Evolutionary conservation across 805 yeast species (phyloP).

Genomic region (Kluyveromyces nonfermentans): DNA sequence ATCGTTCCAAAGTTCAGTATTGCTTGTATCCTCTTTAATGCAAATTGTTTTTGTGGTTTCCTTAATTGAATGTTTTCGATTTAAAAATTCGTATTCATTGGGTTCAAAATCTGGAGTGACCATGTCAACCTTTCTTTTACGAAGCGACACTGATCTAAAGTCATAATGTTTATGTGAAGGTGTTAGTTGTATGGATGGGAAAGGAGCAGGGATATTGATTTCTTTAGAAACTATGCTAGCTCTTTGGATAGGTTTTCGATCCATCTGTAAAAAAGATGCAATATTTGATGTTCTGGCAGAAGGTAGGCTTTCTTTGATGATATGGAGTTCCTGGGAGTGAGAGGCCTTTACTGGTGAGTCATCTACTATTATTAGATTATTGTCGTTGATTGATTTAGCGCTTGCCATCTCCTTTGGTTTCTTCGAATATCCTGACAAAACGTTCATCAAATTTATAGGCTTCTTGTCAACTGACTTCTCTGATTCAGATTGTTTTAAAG

Average conservation of each 20-base stretch:
- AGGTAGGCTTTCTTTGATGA: background rate
- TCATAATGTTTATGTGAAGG: conserved; percentile 6
- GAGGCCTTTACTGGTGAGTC: background rate
- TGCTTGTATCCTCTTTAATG: background rate
- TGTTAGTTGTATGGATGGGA: conserved; percentile 12
- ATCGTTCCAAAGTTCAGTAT: conserved; percentile 20
- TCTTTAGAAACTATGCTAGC: conserved; percentile 11
- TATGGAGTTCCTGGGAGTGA: background rate
- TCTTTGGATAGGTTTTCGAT: background rate
- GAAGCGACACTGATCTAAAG: background rate
- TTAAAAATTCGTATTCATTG: conserved; percentile 13
- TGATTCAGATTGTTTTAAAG: background rate
- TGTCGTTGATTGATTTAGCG: background rate
- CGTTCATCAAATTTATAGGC: background rate
- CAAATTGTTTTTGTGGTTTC: background rate
- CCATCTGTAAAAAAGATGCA: conserved; percentile 2
- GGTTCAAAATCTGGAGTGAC: conserved; percentile 4
- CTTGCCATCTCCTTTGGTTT: background rate
- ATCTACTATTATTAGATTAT: background rate
- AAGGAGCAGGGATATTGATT: conserved; percentile 12
- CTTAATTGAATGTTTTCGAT: conserved; percentile 6
- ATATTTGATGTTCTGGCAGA: conserved; percentile 1
- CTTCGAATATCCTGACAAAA: conserved; percentile 3
- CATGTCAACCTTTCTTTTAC: background rate
- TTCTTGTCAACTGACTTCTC: background rate